Conservation (phyloP, 495 filamentous ascomycete species). For the Cetradonia linearis region DNA sequence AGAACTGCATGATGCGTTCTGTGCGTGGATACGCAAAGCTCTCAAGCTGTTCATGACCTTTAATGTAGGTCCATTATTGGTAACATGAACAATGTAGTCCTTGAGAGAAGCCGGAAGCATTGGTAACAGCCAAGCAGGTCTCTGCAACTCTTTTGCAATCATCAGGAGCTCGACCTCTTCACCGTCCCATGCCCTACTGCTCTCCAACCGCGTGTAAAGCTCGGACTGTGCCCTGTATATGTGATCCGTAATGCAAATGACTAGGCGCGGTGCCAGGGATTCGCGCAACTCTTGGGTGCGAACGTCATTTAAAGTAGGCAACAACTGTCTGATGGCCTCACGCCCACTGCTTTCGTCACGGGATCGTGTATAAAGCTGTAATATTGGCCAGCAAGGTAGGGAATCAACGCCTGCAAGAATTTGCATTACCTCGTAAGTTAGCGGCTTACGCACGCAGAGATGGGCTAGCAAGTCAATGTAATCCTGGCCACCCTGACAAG, state of each 20-base stretch:
- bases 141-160: not conserved
- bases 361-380: not conserved
- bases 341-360: not conserved
- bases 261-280: not conserved
- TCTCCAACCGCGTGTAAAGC: not conserved
- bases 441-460: not conserved
- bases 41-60: not conserved
- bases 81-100: not conserved
- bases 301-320: not conserved
- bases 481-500: not conserved
- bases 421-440: not conserved
- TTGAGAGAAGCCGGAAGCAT: not conserved
- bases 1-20: not conserved
- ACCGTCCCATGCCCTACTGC: not conserved
- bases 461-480: not conserved
- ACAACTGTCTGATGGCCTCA: not conserved
- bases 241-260: not conserved
- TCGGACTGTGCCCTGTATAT: not conserved
- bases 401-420: slow-evolving; percentile 5
- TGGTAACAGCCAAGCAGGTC: not conserved
- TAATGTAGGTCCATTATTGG: not conserved
- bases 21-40: not conserved
- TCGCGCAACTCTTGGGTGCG: not conserved
- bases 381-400: not conserved
- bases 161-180: not conserved